These are phyloP conservation scores for Paratinospora sagittata DNA, from an alignment of 164 flowering plant genomes.

Conservation along the genomic window DNA sequence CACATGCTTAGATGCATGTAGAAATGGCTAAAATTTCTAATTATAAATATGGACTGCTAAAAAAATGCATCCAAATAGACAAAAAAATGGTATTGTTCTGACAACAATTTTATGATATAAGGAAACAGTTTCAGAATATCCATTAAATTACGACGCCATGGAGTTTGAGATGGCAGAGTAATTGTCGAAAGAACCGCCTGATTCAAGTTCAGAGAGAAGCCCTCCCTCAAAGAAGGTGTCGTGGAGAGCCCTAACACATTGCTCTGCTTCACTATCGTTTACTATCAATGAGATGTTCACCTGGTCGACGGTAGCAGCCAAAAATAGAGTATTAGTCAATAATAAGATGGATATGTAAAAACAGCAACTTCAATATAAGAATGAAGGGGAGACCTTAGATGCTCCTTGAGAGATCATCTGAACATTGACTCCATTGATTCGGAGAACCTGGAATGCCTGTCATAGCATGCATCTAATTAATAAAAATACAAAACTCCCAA, in stretches of 20 bases:
- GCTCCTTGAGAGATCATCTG: constrained; percentile 99
- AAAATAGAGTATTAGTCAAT: background rate
- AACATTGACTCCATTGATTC: constrained; percentile 67
- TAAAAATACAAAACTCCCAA: too few relatives aligned
- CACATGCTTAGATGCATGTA: too few relatives aligned
- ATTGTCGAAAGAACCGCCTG: constrained; percentile 12
- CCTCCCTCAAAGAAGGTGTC: constrained; percentile 51
- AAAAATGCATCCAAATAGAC: background rate
- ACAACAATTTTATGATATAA: background rate
- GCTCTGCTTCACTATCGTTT: constrained; percentile 72
- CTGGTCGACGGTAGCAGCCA: constrained; percentile 23
- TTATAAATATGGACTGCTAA: too few relatives aligned
- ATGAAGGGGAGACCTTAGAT: constrained; percentile 55
- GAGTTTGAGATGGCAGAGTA: constrained; percentile 11
- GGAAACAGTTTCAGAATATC: background rate
- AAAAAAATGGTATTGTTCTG: background rate
- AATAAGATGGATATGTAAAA: background rate
- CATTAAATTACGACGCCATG: background rate
- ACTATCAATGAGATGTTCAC: constrained; percentile 82
- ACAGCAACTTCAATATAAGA: background rate
- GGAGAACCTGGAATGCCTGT: constrained; percentile 76
- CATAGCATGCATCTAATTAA: constrained; percentile 2
- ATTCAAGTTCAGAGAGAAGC: constrained; percentile 25
- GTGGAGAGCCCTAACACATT: constrained; percentile 70
- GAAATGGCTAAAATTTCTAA: too few relatives aligned